phyloP scores from a whole-genome alignment of 2,329 filamentous ascomycete species.

The Aureobasidium pullulans region DNA sequence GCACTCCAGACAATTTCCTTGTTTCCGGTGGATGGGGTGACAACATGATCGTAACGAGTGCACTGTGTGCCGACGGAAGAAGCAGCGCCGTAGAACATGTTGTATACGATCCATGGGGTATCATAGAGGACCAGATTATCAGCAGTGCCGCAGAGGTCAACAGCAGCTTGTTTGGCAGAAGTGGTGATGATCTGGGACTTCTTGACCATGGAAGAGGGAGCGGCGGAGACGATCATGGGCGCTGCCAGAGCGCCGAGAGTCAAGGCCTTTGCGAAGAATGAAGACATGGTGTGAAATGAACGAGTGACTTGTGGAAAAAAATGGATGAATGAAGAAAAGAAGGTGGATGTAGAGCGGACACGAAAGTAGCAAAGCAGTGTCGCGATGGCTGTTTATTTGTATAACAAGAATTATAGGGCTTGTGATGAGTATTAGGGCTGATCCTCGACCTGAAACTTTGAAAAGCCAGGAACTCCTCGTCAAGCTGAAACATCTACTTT shows the following conservation, averaged over 20 bases:
- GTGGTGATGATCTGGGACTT: conserved; percentile 3
- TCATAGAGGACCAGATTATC: conserved; percentile 29
- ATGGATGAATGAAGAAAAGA: neutral
- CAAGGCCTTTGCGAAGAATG: neutral
- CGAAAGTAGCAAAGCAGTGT: neutral
- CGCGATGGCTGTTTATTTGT: neutral
- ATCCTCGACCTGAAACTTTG: neutral
- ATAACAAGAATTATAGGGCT: neutral
- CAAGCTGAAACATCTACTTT: neutral
- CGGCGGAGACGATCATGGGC: neutral
- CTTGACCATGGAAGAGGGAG: neutral
- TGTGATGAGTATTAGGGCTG: neutral
- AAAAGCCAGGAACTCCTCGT: neutral
- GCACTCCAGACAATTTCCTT: conserved; percentile 34
- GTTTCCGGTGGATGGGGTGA: conserved; percentile 24
- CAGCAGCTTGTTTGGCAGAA: conserved; percentile 6
- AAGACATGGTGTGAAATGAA: neutral
- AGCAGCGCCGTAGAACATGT: conserved; percentile 39
- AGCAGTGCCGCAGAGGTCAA: conserved; percentile 8
- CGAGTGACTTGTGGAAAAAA: neutral
- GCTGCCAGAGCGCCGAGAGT: conserved; percentile 6
- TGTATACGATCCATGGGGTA: conserved; percentile 40
- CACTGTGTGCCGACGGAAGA: conserved; percentile 34
- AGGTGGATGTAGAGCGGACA: neutral
- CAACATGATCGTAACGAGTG: conserved; percentile 31